These are phyloP conservation scores for Ophiocordyceps polyrhachis-furcata DNA, from an alignment of 2,329 filamentous ascomycete genomes.

Conservation along the genomic window DNA sequence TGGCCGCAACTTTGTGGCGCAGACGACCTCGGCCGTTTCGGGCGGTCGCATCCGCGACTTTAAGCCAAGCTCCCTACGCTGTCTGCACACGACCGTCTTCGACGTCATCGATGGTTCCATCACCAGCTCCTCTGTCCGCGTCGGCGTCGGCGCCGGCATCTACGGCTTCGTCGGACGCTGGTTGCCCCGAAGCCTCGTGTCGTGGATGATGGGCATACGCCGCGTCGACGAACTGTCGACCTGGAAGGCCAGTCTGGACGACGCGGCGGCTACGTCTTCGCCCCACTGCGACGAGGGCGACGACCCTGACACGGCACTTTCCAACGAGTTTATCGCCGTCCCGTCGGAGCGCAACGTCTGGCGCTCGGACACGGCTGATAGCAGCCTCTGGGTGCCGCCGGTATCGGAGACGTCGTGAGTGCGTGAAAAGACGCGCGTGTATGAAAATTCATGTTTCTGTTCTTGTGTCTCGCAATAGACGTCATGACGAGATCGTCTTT, in stretches of 20 bases:
- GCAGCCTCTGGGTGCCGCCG: slow-evolving; percentile 25
- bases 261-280: slow-evolving; percentile 9
- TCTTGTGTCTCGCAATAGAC: neutral
- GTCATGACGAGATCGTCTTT: neutral
- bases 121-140: slow-evolving; percentile 46
- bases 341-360: slow-evolving; percentile 21
- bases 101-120: slow-evolving; percentile 60
- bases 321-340: slow-evolving; percentile 33
- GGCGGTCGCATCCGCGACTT: slow-evolving; percentile 38
- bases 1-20: slow-evolving; percentile 39
- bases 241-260: slow-evolving; percentile 28
- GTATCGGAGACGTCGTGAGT: slow-evolving; percentile 7
- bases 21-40: slow-evolving; percentile 35
- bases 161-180: slow-evolving; percentile 76
- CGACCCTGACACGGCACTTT: slow-evolving; percentile 11
- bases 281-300: slow-evolving; percentile 16
- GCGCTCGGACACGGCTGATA: slow-evolving; percentile 21
- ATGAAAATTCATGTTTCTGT: no score
- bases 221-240: slow-evolving; percentile 36
- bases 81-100: slow-evolving; percentile 74
- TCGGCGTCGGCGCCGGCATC: slow-evolving; percentile 66
- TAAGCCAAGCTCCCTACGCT: slow-evolving; percentile 53
- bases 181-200: slow-evolving; percentile 60
- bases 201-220: slow-evolving; percentile 80
- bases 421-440: neutral